phyloP scores from a whole-genome alignment of 805 yeast species.

The Spathaspora gorwiae region DNA sequence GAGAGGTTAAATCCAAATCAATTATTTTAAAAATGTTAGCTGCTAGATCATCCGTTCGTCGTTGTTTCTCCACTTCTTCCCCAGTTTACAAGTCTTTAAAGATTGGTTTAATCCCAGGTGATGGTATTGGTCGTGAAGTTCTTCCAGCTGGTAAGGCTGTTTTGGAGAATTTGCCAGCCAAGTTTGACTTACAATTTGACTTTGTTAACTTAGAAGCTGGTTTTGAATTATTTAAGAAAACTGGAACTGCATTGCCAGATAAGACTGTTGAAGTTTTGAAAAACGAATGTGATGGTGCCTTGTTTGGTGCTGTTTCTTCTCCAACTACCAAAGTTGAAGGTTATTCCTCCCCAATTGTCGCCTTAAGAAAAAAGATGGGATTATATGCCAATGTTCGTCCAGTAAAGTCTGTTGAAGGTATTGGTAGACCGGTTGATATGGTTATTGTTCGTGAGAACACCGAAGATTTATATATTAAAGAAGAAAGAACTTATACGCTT shows the following conservation, averaged over 20 bases:
- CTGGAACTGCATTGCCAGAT: conserved; percentile 96
- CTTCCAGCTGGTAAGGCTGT: conserved; percentile 94
- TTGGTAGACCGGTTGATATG: conserved; percentile 90
- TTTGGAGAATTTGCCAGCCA: conserved; percentile 75
- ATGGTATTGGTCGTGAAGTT: conserved; percentile 96
- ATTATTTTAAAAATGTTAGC: conserved; percentile 14
- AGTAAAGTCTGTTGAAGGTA: conserved; percentile 85
- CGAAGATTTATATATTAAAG: conserved; percentile 94
- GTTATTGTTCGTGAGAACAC: conserved; percentile 98
- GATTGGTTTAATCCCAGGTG: conserved; percentile 88
- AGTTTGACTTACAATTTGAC: conserved; percentile 72
- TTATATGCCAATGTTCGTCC: conserved; percentile 97
- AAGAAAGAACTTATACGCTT: conserved; percentile 70
- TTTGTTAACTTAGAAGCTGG: conserved; percentile 92
- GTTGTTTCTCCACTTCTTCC: conserved; percentile 30
- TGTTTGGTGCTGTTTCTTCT: conserved; percentile 95
- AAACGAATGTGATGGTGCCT: conserved; percentile 89
- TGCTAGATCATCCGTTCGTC: conserved; percentile 19
- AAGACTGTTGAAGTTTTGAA: conserved; percentile 77
- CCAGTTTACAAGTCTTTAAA: conserved; percentile 30
- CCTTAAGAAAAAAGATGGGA: conserved; percentile 93
- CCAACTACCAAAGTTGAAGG: conserved; percentile 94
- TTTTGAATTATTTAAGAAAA: conserved; percentile 84
- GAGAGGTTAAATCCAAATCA: too few species aligned
- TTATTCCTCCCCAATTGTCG: conserved; percentile 97